Percentiles rank a stretch among this genome's conserved stretches.
Evolutionary conservation across 1,139 yeast genomes (phyloP).

Genomic region (Yamadazyma diospyri): DNA sequence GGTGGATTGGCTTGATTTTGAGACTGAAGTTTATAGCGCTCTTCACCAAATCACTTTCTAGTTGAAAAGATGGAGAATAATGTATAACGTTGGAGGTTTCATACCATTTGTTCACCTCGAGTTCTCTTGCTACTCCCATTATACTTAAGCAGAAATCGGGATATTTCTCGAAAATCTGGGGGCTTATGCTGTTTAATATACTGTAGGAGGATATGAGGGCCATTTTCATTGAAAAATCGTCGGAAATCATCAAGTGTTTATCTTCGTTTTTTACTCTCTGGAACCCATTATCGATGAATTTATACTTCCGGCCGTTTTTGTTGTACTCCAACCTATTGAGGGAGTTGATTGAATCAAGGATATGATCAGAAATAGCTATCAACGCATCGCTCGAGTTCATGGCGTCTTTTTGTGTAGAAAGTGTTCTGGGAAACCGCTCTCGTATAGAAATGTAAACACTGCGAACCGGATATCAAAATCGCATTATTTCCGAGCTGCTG

Average conservation of each 20-base stretch:
- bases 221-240: slow-evolving; percentile 28
- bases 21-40: slow-evolving; percentile 13
- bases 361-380: slow-evolving; percentile 24
- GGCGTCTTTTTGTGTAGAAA: too few species aligned
- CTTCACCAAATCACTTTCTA: slow-evolving; percentile 11
- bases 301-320: slow-evolving; percentile 51
- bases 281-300: slow-evolving; percentile 47
- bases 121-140: slow-evolving; percentile 47
- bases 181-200: slow-evolving; percentile 36
- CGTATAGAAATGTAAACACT: slow-evolving; percentile 5
- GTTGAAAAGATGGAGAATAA: slow-evolving; percentile 19
- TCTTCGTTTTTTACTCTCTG: slow-evolving; percentile 50
- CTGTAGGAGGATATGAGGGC: slow-evolving; percentile 43
- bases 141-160: slow-evolving; percentile 48
- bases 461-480: too few species aligned
- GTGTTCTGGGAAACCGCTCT: too few species aligned
- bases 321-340: slow-evolving; percentile 41
- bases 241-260: slow-evolving; percentile 46
- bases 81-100: slow-evolving; percentile 44
- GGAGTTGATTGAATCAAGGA: slow-evolving; percentile 25
- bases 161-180: slow-evolving; percentile 27
- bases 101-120: slow-evolving; percentile 50
- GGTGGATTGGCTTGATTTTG: slow-evolving; percentile 27
- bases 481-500: too few species aligned
- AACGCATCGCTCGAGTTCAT: slow-evolving; percentile 24